Evolutionary conservation across 2,329 filamentous ascomycete species (phyloP).

Genomic region (Phyllosticta citrichinensis): DNA sequence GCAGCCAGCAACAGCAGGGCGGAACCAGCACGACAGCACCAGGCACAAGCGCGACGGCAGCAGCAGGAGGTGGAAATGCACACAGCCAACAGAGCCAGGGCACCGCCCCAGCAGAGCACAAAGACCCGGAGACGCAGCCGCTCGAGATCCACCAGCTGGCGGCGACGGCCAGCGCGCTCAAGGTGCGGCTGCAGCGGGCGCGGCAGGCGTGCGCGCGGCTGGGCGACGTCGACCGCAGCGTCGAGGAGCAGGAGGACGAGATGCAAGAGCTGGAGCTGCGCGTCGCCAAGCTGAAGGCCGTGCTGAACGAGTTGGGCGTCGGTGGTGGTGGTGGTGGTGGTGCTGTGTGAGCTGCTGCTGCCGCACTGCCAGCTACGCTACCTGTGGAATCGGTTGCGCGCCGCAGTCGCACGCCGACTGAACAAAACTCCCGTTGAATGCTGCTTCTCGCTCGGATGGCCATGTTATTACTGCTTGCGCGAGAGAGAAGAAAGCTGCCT

Average conservation of each 20-base stretch:
- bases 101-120: constrained; percentile 14
- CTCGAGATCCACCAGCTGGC: constrained; percentile 67
- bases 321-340: neutral
- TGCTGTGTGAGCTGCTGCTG: neutral
- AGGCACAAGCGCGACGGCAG: constrained; percentile 30
- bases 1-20: constrained; percentile 21
- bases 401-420: no score
- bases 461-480: no score
- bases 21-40: constrained; percentile 46
- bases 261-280: constrained; percentile 55
- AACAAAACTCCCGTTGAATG: no score
- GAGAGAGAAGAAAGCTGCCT: no score
- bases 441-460: no score
- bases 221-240: constrained; percentile 58
- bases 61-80: constrained; percentile 3
- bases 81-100: neutral
- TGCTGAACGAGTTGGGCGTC: constrained; percentile 22
- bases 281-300: constrained; percentile 49
- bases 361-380: no score
- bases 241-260: constrained; percentile 62
- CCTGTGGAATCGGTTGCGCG: no score
- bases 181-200: constrained; percentile 74
- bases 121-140: constrained; percentile 18
- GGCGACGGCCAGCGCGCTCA: constrained; percentile 65
- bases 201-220: constrained; percentile 54